phyloP scores from a whole-genome alignment of 2,329 filamentous ascomycete genomes.

The Fusarium foetens region DNA sequence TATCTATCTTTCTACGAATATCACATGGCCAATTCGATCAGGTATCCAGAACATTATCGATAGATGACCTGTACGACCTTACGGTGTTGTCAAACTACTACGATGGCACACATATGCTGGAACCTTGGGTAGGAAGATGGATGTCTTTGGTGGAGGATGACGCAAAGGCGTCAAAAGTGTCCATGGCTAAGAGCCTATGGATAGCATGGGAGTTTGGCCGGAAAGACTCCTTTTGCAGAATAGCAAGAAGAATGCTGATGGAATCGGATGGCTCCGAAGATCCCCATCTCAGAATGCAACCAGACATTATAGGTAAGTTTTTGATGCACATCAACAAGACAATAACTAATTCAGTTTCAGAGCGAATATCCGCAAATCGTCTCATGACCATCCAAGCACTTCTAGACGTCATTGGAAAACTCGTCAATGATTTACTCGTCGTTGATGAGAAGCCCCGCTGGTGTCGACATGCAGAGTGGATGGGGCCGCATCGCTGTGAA shows the following conservation, averaged over 20 bases:
- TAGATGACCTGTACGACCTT: background rate
- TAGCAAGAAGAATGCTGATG: background rate
- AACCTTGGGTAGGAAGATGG: background rate
- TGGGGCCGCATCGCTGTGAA: conserved; percentile 50
- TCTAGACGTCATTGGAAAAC: background rate
- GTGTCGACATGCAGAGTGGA: conserved; percentile 49
- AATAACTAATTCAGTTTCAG: background rate
- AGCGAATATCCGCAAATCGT: background rate
- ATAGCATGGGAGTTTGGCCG: background rate
- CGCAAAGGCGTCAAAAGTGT: background rate
- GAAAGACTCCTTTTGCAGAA: background rate
- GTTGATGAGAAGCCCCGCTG: conserved; percentile 46
- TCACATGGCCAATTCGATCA: background rate
- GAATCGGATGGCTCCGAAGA: background rate
- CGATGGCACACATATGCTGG: background rate
- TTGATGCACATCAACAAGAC: rapidly evolving
- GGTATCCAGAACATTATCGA: background rate
- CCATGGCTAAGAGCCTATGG: background rate
- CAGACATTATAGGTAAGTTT: background rate
- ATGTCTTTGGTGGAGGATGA: background rate
- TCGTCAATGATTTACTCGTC: background rate
- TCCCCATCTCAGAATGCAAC: background rate
- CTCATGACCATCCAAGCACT: background rate
- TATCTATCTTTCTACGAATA: background rate
- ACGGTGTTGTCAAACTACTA: background rate